Percentiles rank a stretch among this genome's conserved stretches.
Conservation (phyloP, 2,329 filamentous ascomycete genomes). For the Curvularia sp. region DNA sequence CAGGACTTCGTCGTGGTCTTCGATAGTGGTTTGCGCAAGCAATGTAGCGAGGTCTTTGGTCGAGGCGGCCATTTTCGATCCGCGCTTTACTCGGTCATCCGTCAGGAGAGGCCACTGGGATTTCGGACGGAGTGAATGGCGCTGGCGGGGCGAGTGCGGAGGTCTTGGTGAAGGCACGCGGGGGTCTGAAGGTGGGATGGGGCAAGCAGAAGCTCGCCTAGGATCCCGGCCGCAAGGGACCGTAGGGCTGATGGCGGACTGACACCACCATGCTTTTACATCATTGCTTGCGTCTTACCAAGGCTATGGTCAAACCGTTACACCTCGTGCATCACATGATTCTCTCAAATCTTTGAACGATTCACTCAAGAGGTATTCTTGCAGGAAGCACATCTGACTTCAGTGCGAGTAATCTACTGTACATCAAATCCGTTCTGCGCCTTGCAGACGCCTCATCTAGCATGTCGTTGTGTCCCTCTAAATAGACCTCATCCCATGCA, state of each 20-base stretch:
- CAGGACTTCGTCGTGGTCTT: slow-evolving; percentile 78
- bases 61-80: slow-evolving; percentile 50
- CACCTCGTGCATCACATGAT: neutral
- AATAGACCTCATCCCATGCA: neutral
- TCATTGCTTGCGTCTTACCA: neutral
- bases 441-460: neutral
- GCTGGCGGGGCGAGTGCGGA: slow-evolving; percentile 31
- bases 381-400: neutral
- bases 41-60: slow-evolving; percentile 61
- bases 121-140: slow-evolving; percentile 8
- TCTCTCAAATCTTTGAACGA: neutral
- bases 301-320: neutral
- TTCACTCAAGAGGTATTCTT: neutral
- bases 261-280: neutral
- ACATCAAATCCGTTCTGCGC: neutral
- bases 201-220: slow-evolving; percentile 36
- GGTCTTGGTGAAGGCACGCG: slow-evolving; percentile 36
- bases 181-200: slow-evolving; percentile 39
- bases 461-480: neutral
- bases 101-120: slow-evolving; percentile 25
- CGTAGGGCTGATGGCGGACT: slow-evolving; percentile 14
- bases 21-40: slow-evolving; percentile 64
- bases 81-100: slow-evolving; percentile 30
- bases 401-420: neutral
- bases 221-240: slow-evolving; percentile 21